Conservation (phyloP, 2,329 filamentous ascomycete genomes). For the Penicillium glabrum region DNA sequence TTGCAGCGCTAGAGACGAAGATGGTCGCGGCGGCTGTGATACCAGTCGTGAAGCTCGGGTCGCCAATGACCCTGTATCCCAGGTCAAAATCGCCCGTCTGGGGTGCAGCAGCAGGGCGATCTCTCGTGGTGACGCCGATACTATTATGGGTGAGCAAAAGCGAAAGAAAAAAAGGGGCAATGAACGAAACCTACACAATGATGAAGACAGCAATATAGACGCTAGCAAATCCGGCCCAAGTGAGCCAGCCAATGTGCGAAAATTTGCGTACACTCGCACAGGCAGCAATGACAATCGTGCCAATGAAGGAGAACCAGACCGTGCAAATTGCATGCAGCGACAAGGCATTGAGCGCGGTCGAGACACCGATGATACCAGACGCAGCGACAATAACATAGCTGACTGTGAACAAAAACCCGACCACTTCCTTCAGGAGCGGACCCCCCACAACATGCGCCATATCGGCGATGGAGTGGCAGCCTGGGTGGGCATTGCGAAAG, state of each 20-base stretch:
- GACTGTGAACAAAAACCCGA: conserved; percentile 57
- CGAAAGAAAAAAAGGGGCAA: not conserved
- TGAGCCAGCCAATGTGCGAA: conserved; percentile 61
- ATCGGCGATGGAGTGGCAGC: conserved; percentile 56
- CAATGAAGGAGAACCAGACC: conserved; percentile 57
- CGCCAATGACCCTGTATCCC: conserved; percentile 57
- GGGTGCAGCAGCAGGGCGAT: conserved; percentile 62
- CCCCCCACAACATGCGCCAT: conserved; percentile 61
- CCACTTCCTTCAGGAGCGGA: conserved; percentile 51
- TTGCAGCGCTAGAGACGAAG: conserved; percentile 60
- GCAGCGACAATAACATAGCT: conserved; percentile 59
- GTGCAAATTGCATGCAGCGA: conserved; percentile 60
- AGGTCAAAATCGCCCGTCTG: conserved; percentile 60
- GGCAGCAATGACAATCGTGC: conserved; percentile 49
- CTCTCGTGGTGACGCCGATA: conserved; percentile 57
- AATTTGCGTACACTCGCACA: conserved; percentile 59
- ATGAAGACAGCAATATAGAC: conserved; percentile 61
- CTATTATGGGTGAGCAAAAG: conserved; percentile 4
- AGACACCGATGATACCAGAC: conserved; percentile 60
- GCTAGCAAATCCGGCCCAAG: conserved; percentile 60
- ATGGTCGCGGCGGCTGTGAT: conserved; percentile 61
- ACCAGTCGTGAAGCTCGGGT: conserved; percentile 59
- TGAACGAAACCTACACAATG: conserved; percentile 41
- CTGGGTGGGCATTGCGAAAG: conserved; percentile 52
- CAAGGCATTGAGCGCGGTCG: conserved; percentile 60